Evolutionary conservation across 2,329 filamentous ascomycete genomes (phyloP), one percentile per base, ranked within the genome.

Genomic region (Phyllosticta citriasiana): DNA sequence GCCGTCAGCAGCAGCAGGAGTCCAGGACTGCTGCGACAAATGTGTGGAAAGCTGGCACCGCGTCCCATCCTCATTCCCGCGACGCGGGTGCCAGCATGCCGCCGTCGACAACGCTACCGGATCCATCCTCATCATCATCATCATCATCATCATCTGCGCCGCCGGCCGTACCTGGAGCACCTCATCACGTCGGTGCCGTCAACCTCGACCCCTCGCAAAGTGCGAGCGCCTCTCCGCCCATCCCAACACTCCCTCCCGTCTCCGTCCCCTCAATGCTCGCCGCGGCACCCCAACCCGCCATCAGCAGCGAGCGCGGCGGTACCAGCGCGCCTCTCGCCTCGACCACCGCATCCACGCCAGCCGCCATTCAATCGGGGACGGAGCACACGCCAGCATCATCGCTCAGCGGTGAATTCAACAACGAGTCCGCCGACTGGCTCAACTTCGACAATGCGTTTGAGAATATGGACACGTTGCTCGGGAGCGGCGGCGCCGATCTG

Each of bases 381-480:
- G 25, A 40, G 22, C 30, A 25, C 9, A 19, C 30, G 8, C 25
- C 56, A 24, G 14, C 51, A n/a, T 4, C 24, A 22, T 53, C 51
- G 51, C 51, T 22, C 7, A 40, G 40, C 12, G 54, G 33, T 19
- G 59, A 53, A 1, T 71, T 73, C 59, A 66, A 67, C n/a, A 72
- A 73, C 33, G 66, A 70, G 33, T 71, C 68, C 1, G 70, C 72
- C 0, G 72, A 74, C 51, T 75, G 73, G 73, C 53, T 75, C 30
- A 74, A 74, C 35, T 74, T 74, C 53, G 72, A 74, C 25, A 67
- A 68, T 1, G 73, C 73, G 6, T 75, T 75, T 64, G 72, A 75
- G 65, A 74, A 74, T 40, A 73, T 75, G 57, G 72, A 74, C 60
- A 69, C 71, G 3, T 64, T 75, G 27, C 47, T 75, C 10, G 72